Evolutionary conservation across 257 asterid genomes (phyloP), one percentile per base, ranked within the genome.

Genomic region (Eucommia ulmoides): DNA sequence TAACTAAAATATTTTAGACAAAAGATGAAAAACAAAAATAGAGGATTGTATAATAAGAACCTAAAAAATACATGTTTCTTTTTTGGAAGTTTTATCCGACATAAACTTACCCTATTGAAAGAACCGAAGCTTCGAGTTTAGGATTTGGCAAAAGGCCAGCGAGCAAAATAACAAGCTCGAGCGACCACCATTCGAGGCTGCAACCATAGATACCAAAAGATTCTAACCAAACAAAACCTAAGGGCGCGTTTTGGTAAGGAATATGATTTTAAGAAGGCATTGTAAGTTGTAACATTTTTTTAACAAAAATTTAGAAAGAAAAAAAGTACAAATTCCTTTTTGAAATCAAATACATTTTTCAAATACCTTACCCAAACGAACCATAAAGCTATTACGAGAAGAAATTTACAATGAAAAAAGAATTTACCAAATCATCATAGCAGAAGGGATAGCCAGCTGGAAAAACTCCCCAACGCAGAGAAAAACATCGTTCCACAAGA

Each of bases 101-200:
- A 47, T 8, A 48, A 10, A 2, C 50, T 19, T 72, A 73, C 81
- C 88, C 67, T 61, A 73, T 41, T 2, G 84, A 76, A 22, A 79
- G 74, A 45, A 76, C 84, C 9, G 84, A 75, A 22, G 84, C 55
- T 53, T 79, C 77, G 1, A 76, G 81, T 20, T 76, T 75, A 7
- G 88, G 84, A 64, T 73, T 76, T n/a, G 82, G 72, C 50, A 79
- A 35, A 59, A 76, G 79, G 29, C 84, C 88, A 29, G 84, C 61
- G 19, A 79, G 81, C 57, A 79, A 58, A 19, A 73, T 60, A 22
- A 68, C 49, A 23, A 73, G 64, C 60, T 79, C 88, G 56, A 54
- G 71, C 16, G 78, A 56, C 81, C 85, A 74, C 81, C 81, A 77
- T 51, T 77, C 79, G 20, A 76, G 70, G 22, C 82, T 76, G 67